Evolutionary conservation across 768 basidiomycete genomes (phyloP).

Genomic region (Mycena polygramma): DNA sequence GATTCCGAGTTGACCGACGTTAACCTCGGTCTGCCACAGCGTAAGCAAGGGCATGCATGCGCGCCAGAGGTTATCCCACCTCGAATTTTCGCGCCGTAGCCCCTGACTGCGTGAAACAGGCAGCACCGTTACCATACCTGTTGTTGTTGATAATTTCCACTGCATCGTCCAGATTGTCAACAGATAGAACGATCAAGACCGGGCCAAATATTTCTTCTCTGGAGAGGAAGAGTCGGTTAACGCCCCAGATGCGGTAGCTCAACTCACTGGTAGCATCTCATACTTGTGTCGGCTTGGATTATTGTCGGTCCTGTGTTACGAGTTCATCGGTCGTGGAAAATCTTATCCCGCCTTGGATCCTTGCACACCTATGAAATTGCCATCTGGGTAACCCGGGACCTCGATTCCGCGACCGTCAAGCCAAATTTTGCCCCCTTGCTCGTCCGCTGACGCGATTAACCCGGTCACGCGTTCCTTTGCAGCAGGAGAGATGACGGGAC

Average conservation of each 20-base stretch:
- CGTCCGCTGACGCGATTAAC: conserved; percentile 79
- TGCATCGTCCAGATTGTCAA: conserved; percentile 90
- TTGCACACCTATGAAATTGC: conserved; percentile 83
- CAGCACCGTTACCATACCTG: conserved; percentile 93
- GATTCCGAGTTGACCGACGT: conserved; percentile 94
- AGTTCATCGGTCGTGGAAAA: not conserved
- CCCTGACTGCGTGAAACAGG: conserved; percentile 96
- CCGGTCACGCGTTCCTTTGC: conserved; percentile 83
- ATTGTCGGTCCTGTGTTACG: conserved; percentile 74
- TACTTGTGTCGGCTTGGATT: conserved; percentile 83
- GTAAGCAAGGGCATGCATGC: not conserved
- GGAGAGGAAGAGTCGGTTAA: conserved; percentile 13
- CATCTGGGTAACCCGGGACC: conserved; percentile 83
- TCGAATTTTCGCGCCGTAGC: conserved; percentile 94
- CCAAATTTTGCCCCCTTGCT: conserved; percentile 87
- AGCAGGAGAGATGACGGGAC: conserved; percentile 85
- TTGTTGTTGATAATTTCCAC: conserved; percentile 91
- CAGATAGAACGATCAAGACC: conserved; percentile 81
- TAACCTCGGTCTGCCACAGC: conserved; percentile 71
- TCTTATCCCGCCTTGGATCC: not conserved
- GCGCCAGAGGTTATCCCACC: not conserved
- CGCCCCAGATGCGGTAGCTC: conserved; percentile 1
- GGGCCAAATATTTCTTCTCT: conserved; percentile 98
- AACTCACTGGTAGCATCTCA: conserved; percentile 89
- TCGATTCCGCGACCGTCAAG: conserved; percentile 85